Evolutionary conservation across 306 rosid genomes (phyloP).

Genomic region (Quercus mongolica): DNA sequence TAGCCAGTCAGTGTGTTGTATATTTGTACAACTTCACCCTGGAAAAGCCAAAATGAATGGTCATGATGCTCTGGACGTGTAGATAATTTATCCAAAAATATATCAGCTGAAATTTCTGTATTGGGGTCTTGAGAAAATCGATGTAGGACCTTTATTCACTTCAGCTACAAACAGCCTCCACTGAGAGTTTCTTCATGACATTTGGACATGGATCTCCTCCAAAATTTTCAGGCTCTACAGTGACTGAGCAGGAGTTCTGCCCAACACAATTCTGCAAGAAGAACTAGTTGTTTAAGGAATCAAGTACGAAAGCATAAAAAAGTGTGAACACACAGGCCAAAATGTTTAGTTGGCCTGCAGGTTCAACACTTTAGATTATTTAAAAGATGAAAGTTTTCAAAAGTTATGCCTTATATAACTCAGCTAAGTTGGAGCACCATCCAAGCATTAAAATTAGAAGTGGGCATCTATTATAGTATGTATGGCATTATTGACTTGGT

Average conservation of each 20-base stretch:
- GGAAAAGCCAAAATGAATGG: conserved; percentile 64
- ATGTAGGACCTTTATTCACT: conserved; percentile 27
- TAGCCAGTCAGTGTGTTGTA: conserved; percentile 73
- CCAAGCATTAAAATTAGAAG: not conserved
- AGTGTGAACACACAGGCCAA: not conserved
- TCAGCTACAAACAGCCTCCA: conserved; percentile 89
- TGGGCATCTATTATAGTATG: not conserved
- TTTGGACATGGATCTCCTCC: conserved; percentile 98
- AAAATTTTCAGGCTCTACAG: conserved; percentile 69
- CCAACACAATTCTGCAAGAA: conserved; percentile 83
- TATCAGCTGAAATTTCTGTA: conserved; percentile 11
- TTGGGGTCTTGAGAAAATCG: conserved; percentile 15
- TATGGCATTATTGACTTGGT: not conserved
- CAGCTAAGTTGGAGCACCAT: not conserved
- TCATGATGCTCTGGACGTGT: conserved; percentile 30
- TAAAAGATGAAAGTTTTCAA: not conserved
- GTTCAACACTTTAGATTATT: not conserved
- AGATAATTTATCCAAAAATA: conserved; percentile 24
- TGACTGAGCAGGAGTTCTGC: conserved; percentile 70
- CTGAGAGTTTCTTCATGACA: conserved; percentile 91
- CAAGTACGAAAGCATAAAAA: not conserved
- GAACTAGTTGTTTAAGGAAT: not conserved
- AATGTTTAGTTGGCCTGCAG: not conserved
- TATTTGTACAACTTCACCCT: conserved; percentile 87
- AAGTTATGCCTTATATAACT: not conserved